Conservation (phyloP, 2,329 filamentous ascomycete species). For the Sarocladiaceae sp. region DNA sequence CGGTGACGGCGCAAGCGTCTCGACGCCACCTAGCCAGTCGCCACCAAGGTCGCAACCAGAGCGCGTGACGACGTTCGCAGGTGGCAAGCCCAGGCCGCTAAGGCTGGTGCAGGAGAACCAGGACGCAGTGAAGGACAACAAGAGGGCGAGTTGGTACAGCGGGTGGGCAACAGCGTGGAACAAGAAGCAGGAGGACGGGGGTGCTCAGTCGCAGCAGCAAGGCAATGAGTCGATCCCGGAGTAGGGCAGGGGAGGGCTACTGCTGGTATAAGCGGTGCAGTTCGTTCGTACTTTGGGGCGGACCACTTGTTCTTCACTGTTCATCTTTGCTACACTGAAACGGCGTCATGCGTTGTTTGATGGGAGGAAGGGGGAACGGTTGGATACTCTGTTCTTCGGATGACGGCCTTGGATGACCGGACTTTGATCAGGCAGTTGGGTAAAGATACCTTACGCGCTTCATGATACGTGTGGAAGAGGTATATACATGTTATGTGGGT, state of each 20-base stretch:
- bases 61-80: slow-evolving; percentile 52
- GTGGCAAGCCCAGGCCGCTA: slow-evolving; percentile 74
- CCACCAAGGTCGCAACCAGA: slow-evolving; percentile 44
- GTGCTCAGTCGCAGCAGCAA: slow-evolving; percentile 11
- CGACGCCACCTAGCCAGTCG: slow-evolving; percentile 44
- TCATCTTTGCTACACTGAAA: too few relatives aligned
- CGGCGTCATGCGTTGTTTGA: too few relatives aligned
- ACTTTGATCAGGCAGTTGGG: too few relatives aligned
- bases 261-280: too few relatives aligned
- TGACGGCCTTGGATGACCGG: too few relatives aligned
- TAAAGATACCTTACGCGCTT: too few relatives aligned
- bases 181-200: slow-evolving; percentile 41
- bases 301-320: too few relatives aligned
- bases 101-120: slow-evolving; percentile 77
- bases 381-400: too few relatives aligned
- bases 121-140: slow-evolving; percentile 40
- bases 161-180: slow-evolving; percentile 43
- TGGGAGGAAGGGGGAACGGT: too few relatives aligned
- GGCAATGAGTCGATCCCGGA: slow-evolving; percentile 27
- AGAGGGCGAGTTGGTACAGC: slow-evolving; percentile 58
- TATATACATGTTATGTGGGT: too few relatives aligned
- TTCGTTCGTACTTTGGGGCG: too few relatives aligned
- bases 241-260: slow-evolving; percentile 17
- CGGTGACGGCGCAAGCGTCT: slow-evolving; percentile 17
- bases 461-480: too few relatives aligned